These are phyloP conservation scores for Rhodotorula mucilaginosa DNA, from an alignment of 1,284 basidiomycete species.

Conservation along the genomic window DNA sequence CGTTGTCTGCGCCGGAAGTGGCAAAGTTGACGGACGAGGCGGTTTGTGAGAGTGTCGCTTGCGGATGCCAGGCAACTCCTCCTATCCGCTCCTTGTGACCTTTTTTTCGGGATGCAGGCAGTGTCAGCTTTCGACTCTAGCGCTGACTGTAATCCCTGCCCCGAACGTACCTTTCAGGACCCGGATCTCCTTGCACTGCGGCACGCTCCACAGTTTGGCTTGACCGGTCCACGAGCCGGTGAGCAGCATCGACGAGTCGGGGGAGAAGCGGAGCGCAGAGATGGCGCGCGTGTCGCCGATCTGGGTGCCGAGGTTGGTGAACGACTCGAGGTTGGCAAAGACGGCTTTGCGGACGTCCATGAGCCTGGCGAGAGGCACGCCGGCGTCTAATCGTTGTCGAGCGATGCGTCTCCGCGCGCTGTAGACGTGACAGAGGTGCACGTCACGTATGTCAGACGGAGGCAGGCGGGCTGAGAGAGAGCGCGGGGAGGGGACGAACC, in stretches of 20 bases:
- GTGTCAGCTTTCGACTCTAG: not conserved
- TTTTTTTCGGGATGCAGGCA: constrained; percentile 43
- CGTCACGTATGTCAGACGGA: not conserved
- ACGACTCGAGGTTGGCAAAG: constrained; percentile 74
- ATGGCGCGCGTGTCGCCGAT: constrained; percentile 95
- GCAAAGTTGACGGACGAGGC: constrained; percentile 75
- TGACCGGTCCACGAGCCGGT: constrained; percentile 95
- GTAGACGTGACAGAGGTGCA: constrained; percentile 42
- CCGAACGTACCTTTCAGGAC: constrained; percentile 64
- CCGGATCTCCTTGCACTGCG: constrained; percentile 72
- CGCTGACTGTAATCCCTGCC: not conserved
- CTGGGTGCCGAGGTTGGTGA: constrained; percentile 87
- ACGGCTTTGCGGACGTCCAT: constrained; percentile 87
- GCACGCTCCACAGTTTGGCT: constrained; percentile 92
- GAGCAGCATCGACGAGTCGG: constrained; percentile 79
- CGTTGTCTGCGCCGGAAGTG: constrained; percentile 84
- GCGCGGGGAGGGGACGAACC: constrained; percentile 59
- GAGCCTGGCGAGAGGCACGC: constrained; percentile 81
- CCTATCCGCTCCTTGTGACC: constrained; percentile 89
- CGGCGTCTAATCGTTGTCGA: constrained; percentile 82
- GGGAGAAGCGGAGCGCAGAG: constrained; percentile 90
- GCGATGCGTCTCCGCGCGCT: constrained; percentile 90
- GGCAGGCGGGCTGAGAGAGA: not conserved
- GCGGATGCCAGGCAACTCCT: constrained; percentile 96
- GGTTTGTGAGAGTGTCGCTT: constrained; percentile 77